Evolutionary conservation across 2,329 filamentous ascomycete species (phyloP), one percentile per base, ranked within the genome.

Genomic region (Penicillium vulpinum): DNA sequence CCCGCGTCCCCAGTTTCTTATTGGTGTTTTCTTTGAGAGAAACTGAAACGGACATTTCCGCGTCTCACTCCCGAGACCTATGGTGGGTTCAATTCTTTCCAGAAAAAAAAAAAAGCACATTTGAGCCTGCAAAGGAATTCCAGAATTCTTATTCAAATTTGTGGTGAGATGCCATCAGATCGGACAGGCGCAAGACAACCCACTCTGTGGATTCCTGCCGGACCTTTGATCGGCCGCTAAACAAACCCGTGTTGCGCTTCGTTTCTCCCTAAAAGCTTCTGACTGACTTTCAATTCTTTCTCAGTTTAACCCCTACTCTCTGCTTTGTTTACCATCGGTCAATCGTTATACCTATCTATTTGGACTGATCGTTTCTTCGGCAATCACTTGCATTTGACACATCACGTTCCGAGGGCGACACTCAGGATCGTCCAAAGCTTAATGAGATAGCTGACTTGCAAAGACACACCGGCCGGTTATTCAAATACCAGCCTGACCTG

Each of bases 211-310:
- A 62, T 64, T 64, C 60, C 51, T 52, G 43, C 47, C 51, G 61
- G 59, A 29, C 44, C 49, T 58, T 55, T 60, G 63, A 67, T 67
- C 60, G 49, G 62, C 64, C 64, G 63, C 64, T 64, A 65, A 24
- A 58, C 41, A 35, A 55, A 59, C 51, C 51, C 53, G 56, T 59
- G 51, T 61, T 55, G 63, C 33, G 43, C 41, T 50, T 50, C 43
- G n/a, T 52, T 48, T 59, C 51, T 56, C 59, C 59, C 57, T 53
- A 54, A 57, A 64, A 63, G 57, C 61, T 65, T 61, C 62, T 59
- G 54, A 62, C 59, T 63, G 47, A 53, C 33, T 40, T n/a, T 47
- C 38, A 45, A 57, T 54, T 60, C 48, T 59, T 48, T 46, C 28
- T 21, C 26, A 55, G 43, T 41, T 41, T 39, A 26, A 40, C 59